Evolutionary conservation across 331 rosid species (phyloP).

Genomic region (Dryas integrifolia): DNA sequence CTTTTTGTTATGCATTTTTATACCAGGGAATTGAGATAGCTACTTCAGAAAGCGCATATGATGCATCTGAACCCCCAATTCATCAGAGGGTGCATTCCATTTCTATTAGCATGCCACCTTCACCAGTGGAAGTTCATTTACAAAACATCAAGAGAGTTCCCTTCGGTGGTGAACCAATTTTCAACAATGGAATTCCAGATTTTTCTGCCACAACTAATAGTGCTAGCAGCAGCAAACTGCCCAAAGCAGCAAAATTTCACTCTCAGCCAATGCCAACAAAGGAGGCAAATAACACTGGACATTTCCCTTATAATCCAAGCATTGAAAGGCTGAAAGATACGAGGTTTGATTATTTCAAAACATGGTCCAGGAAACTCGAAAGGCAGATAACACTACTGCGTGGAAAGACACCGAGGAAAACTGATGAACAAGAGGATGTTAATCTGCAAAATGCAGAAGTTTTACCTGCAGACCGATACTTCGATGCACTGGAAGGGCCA

Average conservation of each 20-base stretch:
- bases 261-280: conserved; percentile 72
- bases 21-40: conserved; percentile 41
- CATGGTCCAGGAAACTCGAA: conserved; percentile 71
- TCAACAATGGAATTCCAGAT: conserved; percentile 24
- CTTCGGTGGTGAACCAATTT: conserved; percentile 34
- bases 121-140: conserved; percentile 36
- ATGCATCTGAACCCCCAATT: conserved; percentile 29
- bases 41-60: conserved; percentile 19
- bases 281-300: conserved; percentile 8
- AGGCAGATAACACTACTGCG: conserved; percentile 59
- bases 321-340: conserved; percentile 46
- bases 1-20: background rate
- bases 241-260: conserved; percentile 38
- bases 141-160: conserved; percentile 27
- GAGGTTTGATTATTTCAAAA: conserved; percentile 78
- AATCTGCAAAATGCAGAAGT: conserved; percentile 23
- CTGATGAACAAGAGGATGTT: conserved; percentile 21
- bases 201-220: conserved; percentile 2
- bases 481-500: conserved; percentile 93
- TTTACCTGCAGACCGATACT: conserved; percentile 70
- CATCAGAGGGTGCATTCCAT: conserved; percentile 51
- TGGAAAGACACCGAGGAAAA: conserved; percentile 40
- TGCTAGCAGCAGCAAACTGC: conserved; percentile 20
- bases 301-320: conserved; percentile 29
- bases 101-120: conserved; percentile 74